A percentile compares a stretch with the other conserved stretches of the same genome.
These are phyloP conservation scores for Sherardia arvensis DNA, from an alignment of 257 asterid genomes.

Conservation along the genomic window DNA sequence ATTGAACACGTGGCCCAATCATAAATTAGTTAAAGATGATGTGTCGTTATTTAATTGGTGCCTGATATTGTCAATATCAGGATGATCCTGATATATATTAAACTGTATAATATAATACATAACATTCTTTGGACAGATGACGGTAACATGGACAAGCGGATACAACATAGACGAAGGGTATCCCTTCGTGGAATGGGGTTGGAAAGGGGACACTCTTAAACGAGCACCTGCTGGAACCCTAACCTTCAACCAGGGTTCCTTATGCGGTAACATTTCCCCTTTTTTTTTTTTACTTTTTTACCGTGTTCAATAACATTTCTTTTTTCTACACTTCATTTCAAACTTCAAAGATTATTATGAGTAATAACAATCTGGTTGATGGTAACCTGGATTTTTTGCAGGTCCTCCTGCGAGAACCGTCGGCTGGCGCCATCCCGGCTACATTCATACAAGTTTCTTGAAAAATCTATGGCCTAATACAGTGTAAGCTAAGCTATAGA, in stretches of 20 bases:
- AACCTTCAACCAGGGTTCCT: constrained; percentile 53
- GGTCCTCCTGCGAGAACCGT: constrained; percentile 95
- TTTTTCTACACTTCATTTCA: not conserved
- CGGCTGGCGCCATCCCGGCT: constrained; percentile 99
- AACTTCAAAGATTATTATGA: not conserved
- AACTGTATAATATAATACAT: no score
- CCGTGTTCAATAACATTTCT: not conserved
- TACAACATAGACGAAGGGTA: constrained; percentile 62
- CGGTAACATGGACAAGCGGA: constrained; percentile 93
- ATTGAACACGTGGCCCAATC: no score
- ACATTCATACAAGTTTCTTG: constrained; percentile 82
- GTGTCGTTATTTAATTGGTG: no score
- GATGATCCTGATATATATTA: no score
- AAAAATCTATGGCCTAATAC: constrained; percentile 81
- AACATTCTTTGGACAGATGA: constrained; percentile 39
- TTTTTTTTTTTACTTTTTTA: not conserved
- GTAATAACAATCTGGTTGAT: not conserved
- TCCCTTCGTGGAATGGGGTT: constrained; percentile 74
- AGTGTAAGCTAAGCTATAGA: constrained; percentile 46
- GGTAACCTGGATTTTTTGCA: constrained; percentile 1
- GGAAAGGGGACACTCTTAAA: constrained; percentile 25
- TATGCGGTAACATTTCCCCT: constrained; percentile 66
- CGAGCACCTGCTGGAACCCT: constrained; percentile 74
- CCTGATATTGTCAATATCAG: no score
- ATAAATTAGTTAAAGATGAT: no score